phyloP scores from a whole-genome alignment of 805 yeast genomes.

The Schwanniomyces sp. region DNA sequence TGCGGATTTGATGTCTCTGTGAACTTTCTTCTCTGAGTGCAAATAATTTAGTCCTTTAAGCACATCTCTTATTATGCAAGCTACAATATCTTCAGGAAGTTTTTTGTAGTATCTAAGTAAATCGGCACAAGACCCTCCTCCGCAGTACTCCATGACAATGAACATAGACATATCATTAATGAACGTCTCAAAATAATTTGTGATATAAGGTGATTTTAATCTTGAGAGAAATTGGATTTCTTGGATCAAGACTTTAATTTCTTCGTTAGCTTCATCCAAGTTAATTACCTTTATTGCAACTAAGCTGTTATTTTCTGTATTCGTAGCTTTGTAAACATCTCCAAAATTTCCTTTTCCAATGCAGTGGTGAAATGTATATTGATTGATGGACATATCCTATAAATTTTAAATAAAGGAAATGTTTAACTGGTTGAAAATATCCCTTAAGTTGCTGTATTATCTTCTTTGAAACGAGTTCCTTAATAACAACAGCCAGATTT shows the following conservation, averaged over 20 bases:
- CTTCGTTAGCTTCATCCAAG: constrained; percentile 77
- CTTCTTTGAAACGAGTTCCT: not conserved
- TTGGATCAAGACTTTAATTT: constrained; percentile 64
- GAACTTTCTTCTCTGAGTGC: constrained; percentile 75
- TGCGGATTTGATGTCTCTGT: constrained; percentile 89
- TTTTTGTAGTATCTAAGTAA: constrained; percentile 55
- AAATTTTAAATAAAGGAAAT: too few relatives aligned
- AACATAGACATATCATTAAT: constrained; percentile 69
- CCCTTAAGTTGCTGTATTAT: too few relatives aligned
- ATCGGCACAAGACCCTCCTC: constrained; percentile 89
- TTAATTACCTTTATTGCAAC: constrained; percentile 90
- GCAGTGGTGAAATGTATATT: constrained; percentile 45
- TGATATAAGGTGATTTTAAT: constrained; percentile 64
- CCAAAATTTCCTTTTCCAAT: constrained; percentile 88
- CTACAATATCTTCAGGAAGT: constrained; percentile 59
- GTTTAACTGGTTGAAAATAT: too few relatives aligned
- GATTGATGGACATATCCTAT: constrained; percentile 12
- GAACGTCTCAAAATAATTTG: constrained; percentile 61
- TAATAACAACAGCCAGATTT: not conserved
- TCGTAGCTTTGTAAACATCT: constrained; percentile 69
- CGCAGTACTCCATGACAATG: constrained; percentile 94
- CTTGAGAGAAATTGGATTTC: constrained; percentile 78
- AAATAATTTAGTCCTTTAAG: constrained; percentile 73
- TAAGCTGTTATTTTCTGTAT: constrained; percentile 32
- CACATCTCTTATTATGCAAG: constrained; percentile 62